Evolutionary conservation across 2,329 filamentous ascomycete genomes (phyloP).

Genomic region (Penicillium janthinellum): DNA sequence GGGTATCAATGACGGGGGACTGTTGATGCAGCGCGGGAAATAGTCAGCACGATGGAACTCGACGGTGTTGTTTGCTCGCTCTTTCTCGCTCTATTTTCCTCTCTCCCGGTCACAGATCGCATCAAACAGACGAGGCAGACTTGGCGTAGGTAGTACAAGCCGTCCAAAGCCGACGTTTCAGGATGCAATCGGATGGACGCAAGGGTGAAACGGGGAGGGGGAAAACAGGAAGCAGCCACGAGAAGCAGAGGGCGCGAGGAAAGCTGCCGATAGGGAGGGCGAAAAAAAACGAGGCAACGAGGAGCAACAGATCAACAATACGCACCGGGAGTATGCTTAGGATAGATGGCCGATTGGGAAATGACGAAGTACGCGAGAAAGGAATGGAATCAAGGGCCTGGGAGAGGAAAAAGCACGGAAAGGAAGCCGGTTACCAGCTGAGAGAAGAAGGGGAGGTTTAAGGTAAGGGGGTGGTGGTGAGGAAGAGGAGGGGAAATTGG

Average conservation of each 20-base stretch:
- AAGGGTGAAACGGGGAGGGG: constrained; percentile 22
- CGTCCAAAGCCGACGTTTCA: constrained; percentile 26
- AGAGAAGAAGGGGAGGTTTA: constrained; percentile 21
- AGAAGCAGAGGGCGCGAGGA: neutral
- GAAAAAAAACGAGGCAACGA: neutral
- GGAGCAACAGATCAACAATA: constrained; percentile 8
- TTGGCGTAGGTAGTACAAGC: constrained; percentile 24
- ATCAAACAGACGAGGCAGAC: constrained; percentile 11
- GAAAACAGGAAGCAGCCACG: constrained; percentile 2
- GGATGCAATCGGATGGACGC: constrained; percentile 24
- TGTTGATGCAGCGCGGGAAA: constrained; percentile 4
- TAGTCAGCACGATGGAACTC: constrained; percentile 9
- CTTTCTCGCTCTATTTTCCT: neutral
- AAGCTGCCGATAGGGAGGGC: neutral
- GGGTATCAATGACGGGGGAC: constrained; percentile 12
- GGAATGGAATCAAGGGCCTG: constrained; percentile 8
- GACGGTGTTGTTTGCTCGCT: neutral
- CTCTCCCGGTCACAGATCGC: constrained; percentile 5
- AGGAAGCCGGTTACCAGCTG: constrained; percentile 12
- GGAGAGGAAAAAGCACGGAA: constrained; percentile 13
- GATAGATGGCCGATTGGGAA: neutral
- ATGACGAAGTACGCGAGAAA: neutral
- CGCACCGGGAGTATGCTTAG: constrained; percentile 7
- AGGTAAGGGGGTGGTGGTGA: constrained; percentile 25
- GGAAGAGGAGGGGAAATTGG: constrained; percentile 24